A percentile compares a stretch with the other conserved stretches of the same genome.
Evolutionary conservation across 1,284 basidiomycete species (phyloP).

Genomic region (Athelia sp.): DNA sequence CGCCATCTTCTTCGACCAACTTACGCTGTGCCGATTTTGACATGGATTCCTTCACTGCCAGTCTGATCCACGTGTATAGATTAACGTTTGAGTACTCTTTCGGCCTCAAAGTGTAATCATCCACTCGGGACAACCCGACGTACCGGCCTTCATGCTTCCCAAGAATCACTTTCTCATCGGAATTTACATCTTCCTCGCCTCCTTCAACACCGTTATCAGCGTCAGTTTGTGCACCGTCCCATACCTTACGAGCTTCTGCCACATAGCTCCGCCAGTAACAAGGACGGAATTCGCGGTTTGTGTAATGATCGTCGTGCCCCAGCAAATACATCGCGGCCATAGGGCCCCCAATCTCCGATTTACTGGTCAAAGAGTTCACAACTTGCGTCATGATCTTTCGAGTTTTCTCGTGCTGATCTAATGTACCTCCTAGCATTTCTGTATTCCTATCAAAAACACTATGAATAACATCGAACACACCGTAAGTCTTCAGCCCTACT

Average conservation of each 20-base stretch:
- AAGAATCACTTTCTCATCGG: not conserved
- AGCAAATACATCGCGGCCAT: constrained; percentile 24
- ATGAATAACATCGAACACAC: constrained; percentile 25
- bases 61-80: constrained; percentile 20
- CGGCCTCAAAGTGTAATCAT: constrained; percentile 12
- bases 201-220: not conserved
- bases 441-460: constrained; percentile 18
- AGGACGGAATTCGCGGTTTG: constrained; percentile 17
- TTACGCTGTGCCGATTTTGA: not conserved
- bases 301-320: constrained; percentile 27
- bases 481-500: constrained; percentile 25
- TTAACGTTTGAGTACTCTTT: constrained; percentile 9
- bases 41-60: constrained; percentile 5
- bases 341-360: constrained; percentile 25
- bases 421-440: constrained; percentile 11
- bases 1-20: no score
- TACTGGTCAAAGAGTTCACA: constrained; percentile 21
- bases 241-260: not conserved
- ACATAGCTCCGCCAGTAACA: constrained; percentile 23
- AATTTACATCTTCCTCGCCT: not conserved
- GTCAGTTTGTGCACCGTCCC: not conserved
- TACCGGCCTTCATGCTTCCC: not conserved
- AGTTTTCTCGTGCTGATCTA: constrained; percentile 14
- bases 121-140: not conserved
- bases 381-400: constrained; percentile 21